Evolutionary conservation across 148 eudicot genomes (phyloP).

Genomic region (Selenicereus undatus): DNA sequence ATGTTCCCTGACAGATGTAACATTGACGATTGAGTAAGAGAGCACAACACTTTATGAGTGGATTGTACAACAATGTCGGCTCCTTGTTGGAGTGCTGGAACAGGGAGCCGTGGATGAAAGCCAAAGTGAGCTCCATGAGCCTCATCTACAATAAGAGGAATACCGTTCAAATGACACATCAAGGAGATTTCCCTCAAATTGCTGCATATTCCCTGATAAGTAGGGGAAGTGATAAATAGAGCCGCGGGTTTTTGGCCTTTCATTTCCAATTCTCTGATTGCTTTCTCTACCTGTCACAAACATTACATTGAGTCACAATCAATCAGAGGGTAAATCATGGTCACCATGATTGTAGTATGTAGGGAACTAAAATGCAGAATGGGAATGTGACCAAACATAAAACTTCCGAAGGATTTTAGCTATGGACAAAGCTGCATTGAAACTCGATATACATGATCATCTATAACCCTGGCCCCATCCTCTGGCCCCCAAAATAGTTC

Average conservation of each 20-base stretch:
- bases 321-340: not conserved
- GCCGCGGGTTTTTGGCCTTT: slow-evolving; percentile 63
- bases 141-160: slow-evolving; percentile 74
- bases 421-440: not conserved
- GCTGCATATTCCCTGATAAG: slow-evolving; percentile 76
- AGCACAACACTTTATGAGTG: slow-evolving; percentile 77
- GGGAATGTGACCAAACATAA: not conserved
- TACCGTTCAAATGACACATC: slow-evolving; percentile 40
- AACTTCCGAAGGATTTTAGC: not conserved
- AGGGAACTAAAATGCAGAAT: not conserved
- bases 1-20: too few relatives aligned
- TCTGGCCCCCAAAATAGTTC: not conserved
- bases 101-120: not conserved
- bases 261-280: slow-evolving; percentile 48
- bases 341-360: not conserved
- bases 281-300: slow-evolving; percentile 52
- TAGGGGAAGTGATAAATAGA: slow-evolving; percentile 65
- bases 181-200: slow-evolving; percentile 43
- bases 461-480: not conserved
- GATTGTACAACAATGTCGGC: slow-evolving; percentile 59
- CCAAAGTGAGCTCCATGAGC: slow-evolving; percentile 71
- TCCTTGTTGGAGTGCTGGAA: not conserved
- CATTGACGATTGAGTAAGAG: slow-evolving; percentile 25
- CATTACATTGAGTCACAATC: not conserved
- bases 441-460: too few relatives aligned